Evolutionary conservation across 1,139 yeast genomes (phyloP), one percentile per base, ranked within the genome.

Genomic region (Yamadazyma triangularis): DNA sequence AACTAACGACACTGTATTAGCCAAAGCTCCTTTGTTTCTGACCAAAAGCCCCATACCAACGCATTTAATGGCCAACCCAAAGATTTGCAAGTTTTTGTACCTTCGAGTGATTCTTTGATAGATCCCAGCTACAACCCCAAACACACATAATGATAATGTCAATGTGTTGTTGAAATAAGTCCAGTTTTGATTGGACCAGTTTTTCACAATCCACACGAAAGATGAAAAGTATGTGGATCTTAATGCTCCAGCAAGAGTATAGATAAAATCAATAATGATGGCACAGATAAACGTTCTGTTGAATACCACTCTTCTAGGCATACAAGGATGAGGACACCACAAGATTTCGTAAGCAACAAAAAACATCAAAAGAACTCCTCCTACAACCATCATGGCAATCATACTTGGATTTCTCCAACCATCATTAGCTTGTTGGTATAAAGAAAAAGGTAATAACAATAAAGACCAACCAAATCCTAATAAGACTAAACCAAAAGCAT

Each of bases 341-440:
- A 35, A 46, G 22, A 47, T 33, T 41, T 60, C 65, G 28, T 46
- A 56, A 15, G 56, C 19, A 4, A 42, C 41, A 33, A 50, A 57
- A 8, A 35, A 23, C 12, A 58, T 42, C 20, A 60, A 38, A 4
- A 60, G 32, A 3, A 59, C 29, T 23, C 57, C 62, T 30, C 66
- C 66, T 29, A 56, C 55, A 19, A 50, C 50, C 23, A 55, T 41
- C 67, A 60, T 60, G 24, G 67, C 65, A 32, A 60, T 59, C 42
- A 60, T 42, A 35, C 62, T 56, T 23, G 65, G 64, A 34, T 58
- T 60, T 18, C 34, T 45, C 60, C 62, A 60, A 9, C 50, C 53
- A 13, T 46, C 45, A 1, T 40, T 28, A 12, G 64, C 66, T 24
- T 43, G 23, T 14, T 26, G 13, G 15, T 32, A 31, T 9, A 41